Evolutionary conservation across 495 filamentous ascomycete species (phyloP).

Genomic region (Cercophora scortea): DNA sequence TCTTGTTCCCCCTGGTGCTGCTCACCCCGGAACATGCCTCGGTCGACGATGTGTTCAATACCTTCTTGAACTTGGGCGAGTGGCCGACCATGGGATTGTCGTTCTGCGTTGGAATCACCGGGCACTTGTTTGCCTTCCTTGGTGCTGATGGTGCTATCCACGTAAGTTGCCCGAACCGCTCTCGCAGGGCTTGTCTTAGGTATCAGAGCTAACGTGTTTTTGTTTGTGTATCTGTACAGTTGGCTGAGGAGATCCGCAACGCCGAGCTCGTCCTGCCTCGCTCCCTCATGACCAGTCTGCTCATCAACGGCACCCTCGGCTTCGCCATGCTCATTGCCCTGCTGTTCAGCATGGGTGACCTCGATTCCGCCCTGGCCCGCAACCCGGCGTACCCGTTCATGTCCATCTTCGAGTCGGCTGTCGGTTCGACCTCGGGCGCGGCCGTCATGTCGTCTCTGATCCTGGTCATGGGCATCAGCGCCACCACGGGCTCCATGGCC

Average conservation of each 20-base stretch:
- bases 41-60: constrained; percentile 18
- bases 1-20: constrained; percentile 34
- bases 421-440: not conserved
- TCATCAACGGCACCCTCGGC: not conserved
- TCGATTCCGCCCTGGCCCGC: not conserved
- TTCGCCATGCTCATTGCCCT: not conserved
- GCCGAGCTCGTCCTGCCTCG: not conserved
- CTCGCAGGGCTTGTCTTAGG: not conserved
- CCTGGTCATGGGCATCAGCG: not conserved
- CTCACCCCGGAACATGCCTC: constrained; percentile 27
- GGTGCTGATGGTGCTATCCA: constrained; percentile 26
- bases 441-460: not conserved
- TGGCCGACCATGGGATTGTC: constrained; percentile 34
- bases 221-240: not conserved
- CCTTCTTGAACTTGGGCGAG: constrained; percentile 33
- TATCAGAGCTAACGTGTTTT: too few relatives aligned
- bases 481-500: not conserved
- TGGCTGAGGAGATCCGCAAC: not conserved
- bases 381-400: not conserved
- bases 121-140: constrained; percentile 9
- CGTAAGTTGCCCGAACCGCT: constrained; percentile 26
- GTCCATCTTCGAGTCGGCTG: not conserved
- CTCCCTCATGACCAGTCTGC: not conserved
- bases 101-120: constrained; percentile 22
- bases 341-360: not conserved